Conservation (phyloP, 192 early-diverging fungal species). For the Pilobolus umbonatus region DNA sequence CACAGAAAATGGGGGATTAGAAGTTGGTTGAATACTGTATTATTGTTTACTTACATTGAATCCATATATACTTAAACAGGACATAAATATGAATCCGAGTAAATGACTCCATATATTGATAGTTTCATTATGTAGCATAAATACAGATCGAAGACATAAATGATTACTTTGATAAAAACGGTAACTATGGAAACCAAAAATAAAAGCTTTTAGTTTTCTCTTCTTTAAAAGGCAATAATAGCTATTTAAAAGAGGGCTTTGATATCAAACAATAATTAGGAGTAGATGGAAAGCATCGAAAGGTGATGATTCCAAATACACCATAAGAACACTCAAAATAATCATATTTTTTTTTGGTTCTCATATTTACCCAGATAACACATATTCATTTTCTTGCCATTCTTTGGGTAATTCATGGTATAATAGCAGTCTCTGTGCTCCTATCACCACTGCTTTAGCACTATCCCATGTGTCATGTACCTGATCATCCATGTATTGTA, state of each 20-base stretch:
- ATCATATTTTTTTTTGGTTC: not conserved
- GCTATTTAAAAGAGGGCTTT: no score
- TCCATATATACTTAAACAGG: slow-evolving; percentile 21
- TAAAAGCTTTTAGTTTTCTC: no score
- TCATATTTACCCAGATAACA: slow-evolving; percentile 47
- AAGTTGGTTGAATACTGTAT: not conserved
- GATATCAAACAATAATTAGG: no score
- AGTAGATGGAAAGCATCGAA: not conserved
- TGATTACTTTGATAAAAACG: slow-evolving; percentile 48
- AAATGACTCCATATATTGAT: slow-evolving; percentile 39
- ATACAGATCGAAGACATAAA: slow-evolving; percentile 55
- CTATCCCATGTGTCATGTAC: slow-evolving; percentile 46
- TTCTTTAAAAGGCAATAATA: no score
- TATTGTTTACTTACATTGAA: slow-evolving; percentile 31
- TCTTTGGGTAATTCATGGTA: slow-evolving; percentile 55
- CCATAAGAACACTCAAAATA: no score
- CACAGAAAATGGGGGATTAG: not conserved
- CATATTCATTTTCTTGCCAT: slow-evolving; percentile 62
- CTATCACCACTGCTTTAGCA: slow-evolving; percentile 46
- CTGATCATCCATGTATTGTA: slow-evolving; percentile 52
- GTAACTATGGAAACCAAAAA: slow-evolving; percentile 33
- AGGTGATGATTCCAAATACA: no score
- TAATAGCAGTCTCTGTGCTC: slow-evolving; percentile 48
- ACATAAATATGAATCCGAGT: slow-evolving; percentile 34
- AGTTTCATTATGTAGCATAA: slow-evolving; percentile 55